phyloP scores from a whole-genome alignment of 2,329 filamentous ascomycete genomes.

The Chalara sp. region DNA sequence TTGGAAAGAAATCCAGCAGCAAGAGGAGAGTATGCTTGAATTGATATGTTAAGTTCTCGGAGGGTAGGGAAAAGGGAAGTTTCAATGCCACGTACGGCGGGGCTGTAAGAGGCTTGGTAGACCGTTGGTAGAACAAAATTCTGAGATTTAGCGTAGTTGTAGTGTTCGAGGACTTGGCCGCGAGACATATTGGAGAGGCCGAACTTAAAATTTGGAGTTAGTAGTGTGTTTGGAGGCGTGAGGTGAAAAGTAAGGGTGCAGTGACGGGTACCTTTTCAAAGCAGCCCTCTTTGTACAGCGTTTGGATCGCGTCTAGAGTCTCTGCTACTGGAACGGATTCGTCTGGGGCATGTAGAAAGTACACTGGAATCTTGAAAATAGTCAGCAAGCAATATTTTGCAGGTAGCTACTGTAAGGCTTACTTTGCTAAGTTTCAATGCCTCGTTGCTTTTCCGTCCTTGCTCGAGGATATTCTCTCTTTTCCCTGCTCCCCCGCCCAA shows the following conservation, averaged over 20 bases:
- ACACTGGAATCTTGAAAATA: neutral
- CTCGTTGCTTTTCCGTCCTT: neutral
- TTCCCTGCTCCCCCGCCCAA: neutral
- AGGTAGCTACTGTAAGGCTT: neutral
- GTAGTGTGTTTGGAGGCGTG: neutral
- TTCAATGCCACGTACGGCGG: constrained; percentile 42
- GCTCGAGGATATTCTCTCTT: neutral
- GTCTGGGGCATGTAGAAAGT: constrained; percentile 17
- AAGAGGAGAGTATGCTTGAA: constrained; percentile 57
- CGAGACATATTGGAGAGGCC: constrained; percentile 27
- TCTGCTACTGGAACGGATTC: constrained; percentile 44
- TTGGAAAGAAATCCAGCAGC: constrained; percentile 52
- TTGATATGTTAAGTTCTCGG: constrained; percentile 49
- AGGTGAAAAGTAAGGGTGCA: no score
- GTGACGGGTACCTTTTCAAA: neutral
- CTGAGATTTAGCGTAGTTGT: constrained; percentile 20
- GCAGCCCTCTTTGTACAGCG: constrained; percentile 46
- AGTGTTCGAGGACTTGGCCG: constrained; percentile 19
- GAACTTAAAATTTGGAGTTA: constrained; percentile 12
- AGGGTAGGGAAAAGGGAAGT: constrained; percentile 50
- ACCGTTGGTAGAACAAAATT: constrained; percentile 25
- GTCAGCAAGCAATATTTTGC: neutral
- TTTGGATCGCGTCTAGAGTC: constrained; percentile 53
- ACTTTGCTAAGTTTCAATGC: neutral
- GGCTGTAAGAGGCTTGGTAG: constrained; percentile 25